These are phyloP conservation scores for Jamesozyma gamospora DNA, from an alignment of 805 yeast species.

Conservation along the genomic window DNA sequence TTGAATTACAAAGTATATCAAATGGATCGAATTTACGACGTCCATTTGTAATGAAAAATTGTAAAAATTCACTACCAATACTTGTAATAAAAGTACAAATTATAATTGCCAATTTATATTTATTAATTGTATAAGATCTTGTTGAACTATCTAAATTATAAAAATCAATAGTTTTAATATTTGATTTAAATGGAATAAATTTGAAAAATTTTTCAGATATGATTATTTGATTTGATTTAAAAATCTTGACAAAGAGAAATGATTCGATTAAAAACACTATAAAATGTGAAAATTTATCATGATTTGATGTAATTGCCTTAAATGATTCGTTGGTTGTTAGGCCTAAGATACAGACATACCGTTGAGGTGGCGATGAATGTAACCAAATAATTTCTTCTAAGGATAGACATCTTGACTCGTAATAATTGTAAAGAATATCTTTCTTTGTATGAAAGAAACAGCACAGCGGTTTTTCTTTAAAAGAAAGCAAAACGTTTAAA, in stretches of 20 bases:
- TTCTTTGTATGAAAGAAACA: no score
- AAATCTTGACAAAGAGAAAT: constrained; percentile 37
- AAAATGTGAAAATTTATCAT: constrained; percentile 47
- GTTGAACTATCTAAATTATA: not conserved
- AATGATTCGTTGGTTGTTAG: constrained; percentile 29
- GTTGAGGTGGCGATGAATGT: constrained; percentile 10
- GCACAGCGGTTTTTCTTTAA: no score
- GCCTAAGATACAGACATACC: constrained; percentile 22
- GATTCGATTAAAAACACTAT: constrained; percentile 39
- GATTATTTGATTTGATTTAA: constrained; percentile 8
- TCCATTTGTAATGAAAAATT: constrained; percentile 26
- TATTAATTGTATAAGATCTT: constrained; percentile 5
- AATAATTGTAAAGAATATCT: no score
- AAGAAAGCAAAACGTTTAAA: no score
- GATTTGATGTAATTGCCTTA: constrained; percentile 32
- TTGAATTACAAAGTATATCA: constrained; percentile 36
- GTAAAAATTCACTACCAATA: constrained; percentile 43
- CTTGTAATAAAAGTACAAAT: constrained; percentile 40
- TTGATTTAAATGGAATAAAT: no score
- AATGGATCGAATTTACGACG: constrained; percentile 37
- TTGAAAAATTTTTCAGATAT: not conserved
- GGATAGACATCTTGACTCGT: not conserved
- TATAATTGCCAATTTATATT: constrained; percentile 28
- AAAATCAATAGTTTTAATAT: no score
- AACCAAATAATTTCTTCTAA: constrained; percentile 13